Percentiles rank a stretch among this genome's conserved stretches.
Conservation (phyloP, 1,284 basidiomycete species). For the Cerrena zonata region DNA sequence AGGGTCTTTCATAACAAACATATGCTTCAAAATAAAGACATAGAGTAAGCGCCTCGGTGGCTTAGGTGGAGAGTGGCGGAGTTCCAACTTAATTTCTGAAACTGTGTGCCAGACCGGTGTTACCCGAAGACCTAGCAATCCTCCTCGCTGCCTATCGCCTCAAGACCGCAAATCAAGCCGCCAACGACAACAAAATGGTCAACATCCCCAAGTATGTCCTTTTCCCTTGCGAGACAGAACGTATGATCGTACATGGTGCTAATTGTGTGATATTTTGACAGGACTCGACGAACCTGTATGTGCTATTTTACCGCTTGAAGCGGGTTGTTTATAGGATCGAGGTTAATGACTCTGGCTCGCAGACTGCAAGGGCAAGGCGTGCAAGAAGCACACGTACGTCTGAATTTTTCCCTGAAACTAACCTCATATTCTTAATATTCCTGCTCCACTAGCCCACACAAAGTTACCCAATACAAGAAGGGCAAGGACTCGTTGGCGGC, state of each 20-base stretch:
- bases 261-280: conserved; percentile 29
- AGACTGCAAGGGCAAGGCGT: conserved; percentile 98
- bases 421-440: background rate
- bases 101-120: conserved; percentile 26
- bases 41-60: too few relatives aligned
- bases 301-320: conserved; percentile 11
- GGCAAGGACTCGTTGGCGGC: conserved; percentile 94
- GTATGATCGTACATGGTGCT: conserved; percentile 4
- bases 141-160: conserved; percentile 20
- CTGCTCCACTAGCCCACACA: conserved; percentile 67
- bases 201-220: conserved; percentile 81
- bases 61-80: conserved; percentile 17
- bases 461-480: conserved; percentile 98
- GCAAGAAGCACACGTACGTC: conserved; percentile 95
- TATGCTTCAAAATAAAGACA: too few relatives aligned
- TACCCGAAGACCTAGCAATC: conserved; percentile 15
- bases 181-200: conserved; percentile 62
- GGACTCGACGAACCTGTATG: conserved; percentile 83
- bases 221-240: conserved; percentile 5
- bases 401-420: background rate
- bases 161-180: conserved; percentile 21
- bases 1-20: too few relatives aligned
- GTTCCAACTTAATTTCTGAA: conserved; percentile 22
- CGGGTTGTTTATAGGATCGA: conserved; percentile 20
- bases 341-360: conserved; percentile 7